These are phyloP conservation scores for Microdochium paspali DNA, from an alignment of 2,329 filamentous ascomycete genomes.

Conservation along the genomic window DNA sequence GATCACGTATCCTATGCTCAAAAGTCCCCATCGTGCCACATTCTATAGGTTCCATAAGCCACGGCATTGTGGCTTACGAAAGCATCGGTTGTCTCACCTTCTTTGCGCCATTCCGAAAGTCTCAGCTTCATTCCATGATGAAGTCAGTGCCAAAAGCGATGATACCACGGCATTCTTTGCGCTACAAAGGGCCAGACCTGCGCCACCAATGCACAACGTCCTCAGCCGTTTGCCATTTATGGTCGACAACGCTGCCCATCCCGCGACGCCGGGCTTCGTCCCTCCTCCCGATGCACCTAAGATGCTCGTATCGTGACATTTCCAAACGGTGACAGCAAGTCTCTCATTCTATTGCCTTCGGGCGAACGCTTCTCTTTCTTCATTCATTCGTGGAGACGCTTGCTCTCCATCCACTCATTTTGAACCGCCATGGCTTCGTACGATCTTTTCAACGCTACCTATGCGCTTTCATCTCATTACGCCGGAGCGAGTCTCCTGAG, in stretches of 20 bases:
- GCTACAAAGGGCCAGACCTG: neutral
- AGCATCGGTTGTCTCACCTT: neutral
- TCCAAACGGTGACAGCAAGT: neutral
- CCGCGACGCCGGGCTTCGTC: neutral
- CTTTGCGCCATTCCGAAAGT: neutral
- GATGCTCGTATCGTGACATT: neutral
- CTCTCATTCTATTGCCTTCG: neutral
- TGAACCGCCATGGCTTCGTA: neutral
- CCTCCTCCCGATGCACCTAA: neutral
- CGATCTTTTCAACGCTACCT: conserved; percentile 4
- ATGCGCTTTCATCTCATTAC: conserved; percentile 19
- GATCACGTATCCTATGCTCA: no score
- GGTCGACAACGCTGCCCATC: neutral
- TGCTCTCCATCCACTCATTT: neutral
- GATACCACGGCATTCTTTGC: neutral
- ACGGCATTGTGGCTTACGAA: neutral
- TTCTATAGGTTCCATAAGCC: no score
- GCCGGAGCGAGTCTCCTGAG: conserved; percentile 19
- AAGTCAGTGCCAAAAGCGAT: neutral
- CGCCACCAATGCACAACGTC: neutral
- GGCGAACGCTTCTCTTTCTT: neutral
- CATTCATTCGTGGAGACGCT: neutral
- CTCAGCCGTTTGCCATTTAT: neutral
- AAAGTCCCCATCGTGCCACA: no score
- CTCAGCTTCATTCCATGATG: neutral